Conservation (phyloP, 345 rosid species). For the Salix caprea region DNA sequence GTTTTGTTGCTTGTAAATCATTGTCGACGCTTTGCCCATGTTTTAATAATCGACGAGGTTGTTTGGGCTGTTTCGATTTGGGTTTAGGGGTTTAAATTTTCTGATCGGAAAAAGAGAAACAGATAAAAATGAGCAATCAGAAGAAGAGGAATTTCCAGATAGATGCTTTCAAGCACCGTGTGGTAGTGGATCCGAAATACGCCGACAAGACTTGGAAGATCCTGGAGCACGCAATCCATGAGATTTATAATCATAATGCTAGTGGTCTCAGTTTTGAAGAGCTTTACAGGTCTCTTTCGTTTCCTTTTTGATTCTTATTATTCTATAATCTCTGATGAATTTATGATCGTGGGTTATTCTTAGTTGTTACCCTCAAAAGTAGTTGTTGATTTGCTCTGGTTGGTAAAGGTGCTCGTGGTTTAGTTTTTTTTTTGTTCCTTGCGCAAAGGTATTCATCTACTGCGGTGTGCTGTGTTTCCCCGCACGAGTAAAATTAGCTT, state of each 20-base stretch:
- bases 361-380: neutral
- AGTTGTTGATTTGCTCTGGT: neutral
- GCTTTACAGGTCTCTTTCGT: conserved; percentile 66
- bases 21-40: neutral
- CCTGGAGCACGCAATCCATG: conserved; percentile 94
- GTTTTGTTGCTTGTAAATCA: neutral
- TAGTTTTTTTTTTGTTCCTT: neutral
- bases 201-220: conserved; percentile 98
- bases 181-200: conserved; percentile 95
- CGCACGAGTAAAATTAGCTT: neutral
- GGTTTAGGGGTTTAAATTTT: neutral
- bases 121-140: conserved; percentile 69
- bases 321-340: neutral
- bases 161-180: conserved; percentile 97
- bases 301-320: neutral
- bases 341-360: neutral
- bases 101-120: neutral
- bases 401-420: neutral
- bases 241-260: conserved; percentile 98
- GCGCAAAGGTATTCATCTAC: neutral
- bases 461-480: neutral
- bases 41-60: neutral
- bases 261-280: conserved; percentile 98
- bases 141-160: conserved; percentile 96
- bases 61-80: neutral